Percentiles rank a stretch among this genome's conserved stretches.
These are phyloP conservation scores for Gaeumannomyces sp. DNA, from an alignment of 2,329 filamentous ascomycete species.

Conservation along the genomic window DNA sequence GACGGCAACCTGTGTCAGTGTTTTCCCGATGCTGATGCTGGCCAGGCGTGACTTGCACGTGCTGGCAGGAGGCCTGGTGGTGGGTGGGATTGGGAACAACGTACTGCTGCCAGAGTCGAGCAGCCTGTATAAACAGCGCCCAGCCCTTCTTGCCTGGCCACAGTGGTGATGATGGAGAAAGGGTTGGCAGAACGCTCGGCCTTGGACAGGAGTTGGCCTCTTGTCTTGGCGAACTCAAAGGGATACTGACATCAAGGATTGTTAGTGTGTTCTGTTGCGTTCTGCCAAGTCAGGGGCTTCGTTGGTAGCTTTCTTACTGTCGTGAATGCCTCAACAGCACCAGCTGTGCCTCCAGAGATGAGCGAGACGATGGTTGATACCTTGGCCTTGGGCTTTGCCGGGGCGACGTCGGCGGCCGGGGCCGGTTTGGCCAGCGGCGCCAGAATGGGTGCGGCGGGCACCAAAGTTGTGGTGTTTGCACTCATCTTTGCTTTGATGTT, in stretches of 20 bases:
- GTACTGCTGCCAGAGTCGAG: constrained; percentile 46
- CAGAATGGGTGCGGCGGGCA: too few species aligned
- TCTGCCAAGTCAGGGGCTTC: too few species aligned
- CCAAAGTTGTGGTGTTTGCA: too few species aligned
- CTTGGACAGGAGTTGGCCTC: constrained; percentile 43
- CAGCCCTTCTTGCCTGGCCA: constrained; percentile 50
- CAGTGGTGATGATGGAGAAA: constrained; percentile 46
- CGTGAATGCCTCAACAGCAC: constrained; percentile 43
- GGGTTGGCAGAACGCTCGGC: constrained; percentile 40
- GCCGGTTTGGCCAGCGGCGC: too few species aligned
- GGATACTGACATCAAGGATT: constrained; percentile 40
- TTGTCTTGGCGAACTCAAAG: constrained; percentile 62
- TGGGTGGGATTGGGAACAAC: neutral
- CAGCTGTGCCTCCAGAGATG: constrained; percentile 43
- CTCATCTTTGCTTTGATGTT: too few species aligned
- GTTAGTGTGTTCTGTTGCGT: neutral
- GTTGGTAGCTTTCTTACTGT: constrained; percentile 28
- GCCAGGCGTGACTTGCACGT: too few species aligned
- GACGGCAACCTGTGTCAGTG: neutral
- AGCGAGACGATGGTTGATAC: constrained; percentile 38
- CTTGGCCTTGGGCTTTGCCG: neutral
- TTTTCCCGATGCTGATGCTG: neutral
- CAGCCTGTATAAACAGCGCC: constrained; percentile 58
- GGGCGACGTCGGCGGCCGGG: neutral
- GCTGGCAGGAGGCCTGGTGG: too few species aligned